These are phyloP conservation scores for Syzygium jambos DNA, from an alignment of 345 rosid species.

Conservation along the genomic window DNA sequence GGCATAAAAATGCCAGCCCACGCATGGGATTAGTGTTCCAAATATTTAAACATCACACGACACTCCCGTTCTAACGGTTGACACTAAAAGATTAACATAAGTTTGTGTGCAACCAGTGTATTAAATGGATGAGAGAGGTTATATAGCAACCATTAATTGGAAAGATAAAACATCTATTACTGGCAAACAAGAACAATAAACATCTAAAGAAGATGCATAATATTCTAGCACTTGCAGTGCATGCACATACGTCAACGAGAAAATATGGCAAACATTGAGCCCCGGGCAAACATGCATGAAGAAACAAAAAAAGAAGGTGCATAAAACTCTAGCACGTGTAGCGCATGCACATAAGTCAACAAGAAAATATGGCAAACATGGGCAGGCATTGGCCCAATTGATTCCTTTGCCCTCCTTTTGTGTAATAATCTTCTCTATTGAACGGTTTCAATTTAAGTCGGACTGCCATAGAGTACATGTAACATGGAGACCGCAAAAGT, in stretches of 20 bases:
- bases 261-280: not conserved
- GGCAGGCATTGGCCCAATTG: not conserved
- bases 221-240: not conserved
- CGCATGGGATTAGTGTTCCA: not conserved
- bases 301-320: not conserved
- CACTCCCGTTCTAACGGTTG: not conserved
- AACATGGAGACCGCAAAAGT: not conserved
- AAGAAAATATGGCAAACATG: not conserved
- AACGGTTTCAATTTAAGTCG: not conserved
- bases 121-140: not conserved
- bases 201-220: not conserved
- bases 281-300: not conserved
- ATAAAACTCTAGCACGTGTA: not conserved
- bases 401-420: not conserved
- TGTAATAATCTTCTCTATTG: not conserved
- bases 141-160: not conserved
- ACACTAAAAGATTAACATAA: not conserved
- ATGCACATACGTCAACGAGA: not conserved
- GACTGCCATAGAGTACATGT: not conserved
- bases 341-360: not conserved
- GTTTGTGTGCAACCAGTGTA: not conserved
- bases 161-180: not conserved
- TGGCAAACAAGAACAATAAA: not conserved
- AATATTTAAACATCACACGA: not conserved
- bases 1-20: not conserved